Conservation (phyloP, 257 asterid species). For the Fraxinus cuspidata region DNA sequence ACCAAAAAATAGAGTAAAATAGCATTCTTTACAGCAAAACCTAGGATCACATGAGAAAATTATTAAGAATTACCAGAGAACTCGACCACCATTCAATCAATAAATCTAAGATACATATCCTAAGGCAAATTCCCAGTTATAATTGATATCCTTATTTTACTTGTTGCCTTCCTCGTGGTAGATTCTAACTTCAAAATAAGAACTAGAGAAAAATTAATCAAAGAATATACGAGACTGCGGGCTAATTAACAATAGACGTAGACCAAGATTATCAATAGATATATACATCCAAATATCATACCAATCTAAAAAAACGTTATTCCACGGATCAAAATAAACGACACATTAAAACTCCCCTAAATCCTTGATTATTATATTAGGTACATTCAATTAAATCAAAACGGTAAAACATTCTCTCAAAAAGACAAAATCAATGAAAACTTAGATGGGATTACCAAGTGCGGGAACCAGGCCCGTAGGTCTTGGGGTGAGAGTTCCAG, state of each 20-base stretch:
- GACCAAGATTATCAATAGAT: not conserved
- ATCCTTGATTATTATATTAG: not conserved
- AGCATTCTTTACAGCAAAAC: no score
- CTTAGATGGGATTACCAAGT: conserved; percentile 35
- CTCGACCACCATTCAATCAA: not conserved
- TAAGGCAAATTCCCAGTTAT: not conserved
- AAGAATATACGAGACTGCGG: not conserved
- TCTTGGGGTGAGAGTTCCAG: conserved; percentile 61
- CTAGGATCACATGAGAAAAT: not conserved
- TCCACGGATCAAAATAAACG: not conserved
- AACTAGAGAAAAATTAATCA: not conserved
- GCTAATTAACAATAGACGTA: not conserved
- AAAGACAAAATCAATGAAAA: not conserved
- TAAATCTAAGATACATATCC: not conserved
- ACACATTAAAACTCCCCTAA: not conserved
- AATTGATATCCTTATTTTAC: not conserved
- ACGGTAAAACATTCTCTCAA: not conserved
- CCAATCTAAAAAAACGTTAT: not conserved
- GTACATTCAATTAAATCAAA: not conserved
- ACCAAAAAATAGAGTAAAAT: not conserved
- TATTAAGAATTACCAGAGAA: not conserved
- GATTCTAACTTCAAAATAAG: not conserved
- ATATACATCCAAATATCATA: not conserved
- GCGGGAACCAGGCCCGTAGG: conserved; percentile 60
- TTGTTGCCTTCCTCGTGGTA: not conserved